Percentiles rank a stretch among this genome's conserved stretches.
Conservation (phyloP, 2,329 filamentous ascomycete species). For the Metarhizium humberi region DNA sequence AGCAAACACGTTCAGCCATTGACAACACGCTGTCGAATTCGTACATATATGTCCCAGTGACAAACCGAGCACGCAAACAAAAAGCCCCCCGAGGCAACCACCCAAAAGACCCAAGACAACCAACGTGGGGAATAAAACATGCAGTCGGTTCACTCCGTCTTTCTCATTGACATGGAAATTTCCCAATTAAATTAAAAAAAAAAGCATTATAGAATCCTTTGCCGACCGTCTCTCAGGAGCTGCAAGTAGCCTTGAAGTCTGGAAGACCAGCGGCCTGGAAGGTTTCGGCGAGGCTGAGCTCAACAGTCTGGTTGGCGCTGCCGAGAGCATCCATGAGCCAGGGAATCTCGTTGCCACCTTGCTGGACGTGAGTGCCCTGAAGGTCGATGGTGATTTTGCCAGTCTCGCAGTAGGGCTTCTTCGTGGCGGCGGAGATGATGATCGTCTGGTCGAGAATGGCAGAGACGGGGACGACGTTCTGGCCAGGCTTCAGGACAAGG, state of each 20-base stretch:
- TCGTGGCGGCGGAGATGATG: constrained; percentile 31
- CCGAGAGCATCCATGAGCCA: constrained; percentile 49
- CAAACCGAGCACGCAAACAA: neutral
- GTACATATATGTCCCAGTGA: neutral
- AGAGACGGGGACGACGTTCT: constrained; percentile 45
- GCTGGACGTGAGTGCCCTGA: constrained; percentile 40
- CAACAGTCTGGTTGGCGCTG: constrained; percentile 39
- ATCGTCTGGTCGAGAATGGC: constrained; percentile 41
- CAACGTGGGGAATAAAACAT: neutral
- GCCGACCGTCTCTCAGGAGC: neutral
- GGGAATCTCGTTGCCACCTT: constrained; percentile 39
- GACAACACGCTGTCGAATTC: neutral
- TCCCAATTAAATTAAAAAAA: neutral
- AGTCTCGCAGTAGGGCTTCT: constrained; percentile 41
- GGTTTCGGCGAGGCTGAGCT: constrained; percentile 40
- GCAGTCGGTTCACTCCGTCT: neutral
- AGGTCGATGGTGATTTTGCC: constrained; percentile 47
- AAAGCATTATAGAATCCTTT: neutral
- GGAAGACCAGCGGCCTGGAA: constrained; percentile 17
- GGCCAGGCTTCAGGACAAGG: constrained; percentile 48
- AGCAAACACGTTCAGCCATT: neutral
- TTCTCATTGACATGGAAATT: neutral
- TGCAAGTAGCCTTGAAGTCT: neutral
- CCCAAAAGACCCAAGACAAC: neutral
- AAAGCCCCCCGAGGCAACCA: neutral